A percentile compares a stretch with the other conserved stretches of the same genome.
These are phyloP conservation scores for Knoxia roxburghii DNA, from an alignment of 257 asterid genomes.

Conservation along the genomic window DNA sequence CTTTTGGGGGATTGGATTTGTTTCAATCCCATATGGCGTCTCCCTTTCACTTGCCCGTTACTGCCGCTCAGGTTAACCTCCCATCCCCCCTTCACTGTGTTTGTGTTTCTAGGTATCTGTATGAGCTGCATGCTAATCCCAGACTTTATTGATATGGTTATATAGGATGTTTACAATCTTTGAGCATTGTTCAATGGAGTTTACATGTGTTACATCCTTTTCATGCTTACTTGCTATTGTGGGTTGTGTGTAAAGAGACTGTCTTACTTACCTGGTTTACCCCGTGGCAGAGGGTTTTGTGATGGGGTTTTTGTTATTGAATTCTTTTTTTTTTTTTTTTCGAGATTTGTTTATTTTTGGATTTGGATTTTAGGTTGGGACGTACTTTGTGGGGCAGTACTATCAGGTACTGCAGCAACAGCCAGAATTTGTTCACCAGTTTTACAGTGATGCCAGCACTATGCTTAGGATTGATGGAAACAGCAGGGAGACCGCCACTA, in stretches of 20 bases:
- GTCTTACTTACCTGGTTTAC: not conserved
- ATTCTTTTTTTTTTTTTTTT: not conserved
- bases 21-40: constrained; percentile 47
- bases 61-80: constrained; percentile 75
- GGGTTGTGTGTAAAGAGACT: not conserved
- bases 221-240: not conserved
- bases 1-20: constrained; percentile 19
- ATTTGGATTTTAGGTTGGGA: constrained; percentile 58
- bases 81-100: not conserved
- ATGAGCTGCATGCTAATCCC: not conserved
- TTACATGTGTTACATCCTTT: not conserved
- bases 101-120: not conserved
- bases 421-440: constrained; percentile 81
- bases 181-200: not conserved
- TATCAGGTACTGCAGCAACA: constrained; percentile 85
- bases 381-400: constrained; percentile 94
- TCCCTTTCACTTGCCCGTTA: constrained; percentile 67
- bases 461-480: constrained; percentile 86
- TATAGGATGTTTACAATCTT: not conserved
- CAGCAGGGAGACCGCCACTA: constrained; percentile 64
- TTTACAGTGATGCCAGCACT: constrained; percentile 86
- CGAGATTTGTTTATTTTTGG: constrained; percentile 9
- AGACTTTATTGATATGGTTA: not conserved
- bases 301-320: not conserved
- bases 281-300: not conserved